Conservation (phyloP, 805 yeast species). For the Komagataella pseudopastoris region DNA sequence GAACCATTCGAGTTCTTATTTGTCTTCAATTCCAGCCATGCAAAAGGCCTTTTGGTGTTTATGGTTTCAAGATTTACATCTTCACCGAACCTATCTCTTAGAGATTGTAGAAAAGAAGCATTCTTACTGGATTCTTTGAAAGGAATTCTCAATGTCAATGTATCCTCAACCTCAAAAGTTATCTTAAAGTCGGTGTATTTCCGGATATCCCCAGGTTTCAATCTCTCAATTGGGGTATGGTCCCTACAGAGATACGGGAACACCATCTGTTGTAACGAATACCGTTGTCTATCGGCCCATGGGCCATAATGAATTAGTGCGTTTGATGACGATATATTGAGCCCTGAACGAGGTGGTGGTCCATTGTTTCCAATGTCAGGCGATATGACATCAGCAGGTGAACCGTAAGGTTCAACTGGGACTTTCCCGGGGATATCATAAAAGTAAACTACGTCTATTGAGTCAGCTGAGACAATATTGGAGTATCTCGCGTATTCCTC, state of each 20-base stretch:
- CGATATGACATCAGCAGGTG: conserved; percentile 16
- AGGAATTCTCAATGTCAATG: conserved; percentile 61
- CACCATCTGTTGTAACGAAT: conserved; percentile 46
- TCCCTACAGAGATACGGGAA: conserved; percentile 60
- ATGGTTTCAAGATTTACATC: conserved; percentile 10
- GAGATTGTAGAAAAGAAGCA: conserved; percentile 17
- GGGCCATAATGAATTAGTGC: conserved; percentile 82
- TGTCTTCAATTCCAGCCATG: conserved; percentile 77
- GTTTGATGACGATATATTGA: conserved; percentile 42
- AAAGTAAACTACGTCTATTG: conserved; percentile 40
- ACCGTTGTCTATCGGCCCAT: conserved; percentile 85
- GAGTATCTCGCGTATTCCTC: conserved; percentile 80
- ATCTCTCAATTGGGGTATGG: conserved; percentile 21
- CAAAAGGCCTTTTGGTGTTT: conserved; percentile 51
- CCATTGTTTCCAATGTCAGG: conserved; percentile 50
- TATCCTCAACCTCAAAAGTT: conserved; percentile 47
- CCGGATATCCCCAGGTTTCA: conserved; percentile 38
- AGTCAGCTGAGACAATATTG: conserved; percentile 48
- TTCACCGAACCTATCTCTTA: conserved; percentile 2
- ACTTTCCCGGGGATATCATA: conserved; percentile 58
- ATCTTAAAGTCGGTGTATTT: conserved; percentile 42
- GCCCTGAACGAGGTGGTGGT: conserved; percentile 43
- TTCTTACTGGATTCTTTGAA: conserved; percentile 79
- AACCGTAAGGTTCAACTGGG: conserved; percentile 13
- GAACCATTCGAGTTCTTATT: conserved; percentile 36